Percentiles rank a stretch among this genome's conserved stretches.
Evolutionary conservation across 768 basidiomycete genomes (phyloP).

Genomic region (Russula brevipes): DNA sequence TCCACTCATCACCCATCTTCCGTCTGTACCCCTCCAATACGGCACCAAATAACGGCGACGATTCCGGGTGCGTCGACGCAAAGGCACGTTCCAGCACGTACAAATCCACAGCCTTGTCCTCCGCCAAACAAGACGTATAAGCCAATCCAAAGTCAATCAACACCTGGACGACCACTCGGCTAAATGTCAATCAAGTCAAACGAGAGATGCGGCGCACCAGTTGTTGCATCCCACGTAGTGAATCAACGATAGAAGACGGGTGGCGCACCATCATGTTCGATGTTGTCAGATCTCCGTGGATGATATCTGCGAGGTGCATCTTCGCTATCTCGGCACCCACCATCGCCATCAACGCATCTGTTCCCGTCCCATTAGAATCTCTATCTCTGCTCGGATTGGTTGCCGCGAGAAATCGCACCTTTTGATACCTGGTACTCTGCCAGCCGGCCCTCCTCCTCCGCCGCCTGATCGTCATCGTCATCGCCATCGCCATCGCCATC

Average conservation of each 20-base stretch:
- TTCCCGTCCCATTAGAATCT: not conserved
- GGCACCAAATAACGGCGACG: slow-evolving; percentile 68
- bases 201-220: slow-evolving; percentile 1
- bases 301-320: slow-evolving; percentile 82
- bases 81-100: slow-evolving; percentile 98
- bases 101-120: slow-evolving; percentile 96
- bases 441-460: slow-evolving; percentile 37
- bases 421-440: slow-evolving; percentile 48
- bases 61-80: slow-evolving; percentile 88
- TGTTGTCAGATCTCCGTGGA: slow-evolving; percentile 96
- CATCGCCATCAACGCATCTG: slow-evolving; percentile 69
- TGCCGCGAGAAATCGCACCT: slow-evolving; percentile 41
- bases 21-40: slow-evolving; percentile 60
- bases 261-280: slow-evolving; percentile 95
- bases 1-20: slow-evolving; percentile 65
- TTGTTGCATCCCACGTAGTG: slow-evolving; percentile 9
- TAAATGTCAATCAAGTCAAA: not conserved
- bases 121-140: slow-evolving; percentile 71
- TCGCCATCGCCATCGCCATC: slow-evolving; percentile 27
- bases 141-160: slow-evolving; percentile 95
- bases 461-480: slow-evolving; percentile 30
- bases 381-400: not conserved
- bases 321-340: slow-evolving; percentile 85
- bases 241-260: slow-evolving; percentile 29
- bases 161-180: slow-evolving; percentile 44